These are phyloP conservation scores for Mucor indicus DNA, from an alignment of 371 early-diverging fungal species.

Conservation along the genomic window DNA sequence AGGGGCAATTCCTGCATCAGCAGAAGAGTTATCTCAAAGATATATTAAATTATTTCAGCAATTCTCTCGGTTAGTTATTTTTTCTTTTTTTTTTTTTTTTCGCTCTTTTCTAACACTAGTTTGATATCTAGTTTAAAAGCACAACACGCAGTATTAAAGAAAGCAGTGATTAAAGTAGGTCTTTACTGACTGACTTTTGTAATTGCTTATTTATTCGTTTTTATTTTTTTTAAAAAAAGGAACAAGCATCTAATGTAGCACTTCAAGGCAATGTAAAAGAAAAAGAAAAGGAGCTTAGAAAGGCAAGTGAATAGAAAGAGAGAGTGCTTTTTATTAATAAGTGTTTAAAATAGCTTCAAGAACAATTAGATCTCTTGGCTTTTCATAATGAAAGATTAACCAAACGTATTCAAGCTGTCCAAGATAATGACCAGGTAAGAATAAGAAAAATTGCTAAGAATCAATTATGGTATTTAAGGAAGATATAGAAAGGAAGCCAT, in stretches of 20 bases:
- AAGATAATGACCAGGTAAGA: conserved; percentile 48
- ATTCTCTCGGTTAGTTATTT: conserved; percentile 50
- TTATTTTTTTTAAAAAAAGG: conserved; percentile 25
- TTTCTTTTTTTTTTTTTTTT: too few relatives aligned
- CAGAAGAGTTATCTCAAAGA: conserved; percentile 62
- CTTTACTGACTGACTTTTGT: not conserved
- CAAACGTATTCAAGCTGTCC: conserved; percentile 63
- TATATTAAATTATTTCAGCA: conserved; percentile 59
- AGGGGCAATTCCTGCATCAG: conserved; percentile 45
- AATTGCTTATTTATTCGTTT: not conserved
- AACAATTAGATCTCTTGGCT: conserved; percentile 60
- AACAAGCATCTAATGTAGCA: conserved; percentile 54
- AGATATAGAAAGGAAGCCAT: conserved; percentile 47
- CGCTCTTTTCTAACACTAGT: not conserved
- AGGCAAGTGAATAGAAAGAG: conserved; percentile 26
- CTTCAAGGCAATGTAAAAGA: conserved; percentile 62
- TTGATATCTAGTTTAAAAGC: conserved; percentile 52
- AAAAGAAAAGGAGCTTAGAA: conserved; percentile 65
- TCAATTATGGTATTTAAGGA: too few relatives aligned
- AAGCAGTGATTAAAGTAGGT: conserved; percentile 58
- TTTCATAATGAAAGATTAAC: conserved; percentile 68
- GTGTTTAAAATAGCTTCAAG: conserved; percentile 31
- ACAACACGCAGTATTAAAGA: conserved; percentile 60
- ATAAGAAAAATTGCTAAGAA: too few relatives aligned
- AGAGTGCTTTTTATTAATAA: not conserved